A percentile compares a stretch with the other conserved stretches of the same genome.
Evolutionary conservation across 164 flowering plant genomes (phyloP).

Genomic region (Annona squamosa): DNA sequence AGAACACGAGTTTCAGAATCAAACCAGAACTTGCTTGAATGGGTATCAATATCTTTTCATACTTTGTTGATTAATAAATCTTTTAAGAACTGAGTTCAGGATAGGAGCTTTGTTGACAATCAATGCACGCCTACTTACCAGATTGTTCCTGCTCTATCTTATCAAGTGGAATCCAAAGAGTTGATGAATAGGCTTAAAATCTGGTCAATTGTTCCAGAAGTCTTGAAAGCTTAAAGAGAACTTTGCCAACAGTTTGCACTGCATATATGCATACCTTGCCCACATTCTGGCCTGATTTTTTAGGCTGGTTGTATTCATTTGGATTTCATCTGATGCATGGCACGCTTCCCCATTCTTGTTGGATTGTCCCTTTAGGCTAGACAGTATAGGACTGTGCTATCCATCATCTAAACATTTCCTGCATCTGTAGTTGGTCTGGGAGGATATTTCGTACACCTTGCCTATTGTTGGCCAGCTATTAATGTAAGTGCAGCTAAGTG

Average conservation of each 20-base stretch:
- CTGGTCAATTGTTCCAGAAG: background rate
- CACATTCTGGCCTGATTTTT: background rate
- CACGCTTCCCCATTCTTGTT: background rate
- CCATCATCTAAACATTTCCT: no score
- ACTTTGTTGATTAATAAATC: background rate
- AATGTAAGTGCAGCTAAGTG: no score
- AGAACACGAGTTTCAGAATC: conserved; percentile 29
- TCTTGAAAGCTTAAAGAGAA: background rate
- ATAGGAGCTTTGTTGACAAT: background rate
- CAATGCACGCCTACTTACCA: background rate
- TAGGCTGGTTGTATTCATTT: background rate
- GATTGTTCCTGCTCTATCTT: background rate
- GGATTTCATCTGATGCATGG: background rate
- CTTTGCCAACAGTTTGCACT: background rate
- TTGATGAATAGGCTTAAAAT: background rate
- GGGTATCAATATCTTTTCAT: conserved; percentile 39
- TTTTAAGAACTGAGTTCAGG: background rate
- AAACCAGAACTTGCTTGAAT: conserved; percentile 46
- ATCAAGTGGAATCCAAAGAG: background rate
- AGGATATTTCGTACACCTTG: no score
- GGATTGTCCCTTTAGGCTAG: background rate
- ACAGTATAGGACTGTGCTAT: no score
- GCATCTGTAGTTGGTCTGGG: no score
- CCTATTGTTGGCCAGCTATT: no score
- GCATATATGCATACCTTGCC: background rate